A percentile compares a stretch with the other conserved stretches of the same genome.
Evolutionary conservation across 108 stramenopile species (phyloP).

Genomic region (Cyclotella cryptica): DNA sequence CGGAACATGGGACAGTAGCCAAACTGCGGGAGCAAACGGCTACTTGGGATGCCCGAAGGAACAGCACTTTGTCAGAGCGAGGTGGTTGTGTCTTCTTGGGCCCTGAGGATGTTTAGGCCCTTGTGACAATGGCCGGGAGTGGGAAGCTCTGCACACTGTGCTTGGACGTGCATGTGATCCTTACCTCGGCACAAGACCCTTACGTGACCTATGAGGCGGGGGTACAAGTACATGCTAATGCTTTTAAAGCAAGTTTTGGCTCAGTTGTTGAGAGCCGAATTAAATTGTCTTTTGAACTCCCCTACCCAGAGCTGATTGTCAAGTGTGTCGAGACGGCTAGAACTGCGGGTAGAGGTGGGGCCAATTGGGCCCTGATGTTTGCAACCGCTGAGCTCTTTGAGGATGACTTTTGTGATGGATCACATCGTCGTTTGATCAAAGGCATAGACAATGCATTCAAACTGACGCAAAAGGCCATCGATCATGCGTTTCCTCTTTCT

Average conservation of each 20-base stretch:
- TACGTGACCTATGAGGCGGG: not conserved
- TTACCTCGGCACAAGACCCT: not conserved
- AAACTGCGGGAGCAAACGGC: no score
- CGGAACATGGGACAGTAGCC: no score
- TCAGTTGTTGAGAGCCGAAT: not conserved
- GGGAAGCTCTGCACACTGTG: not conserved
- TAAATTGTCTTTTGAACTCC: conserved; percentile 1
- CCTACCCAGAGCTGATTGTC: not conserved
- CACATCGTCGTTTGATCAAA: not conserved
- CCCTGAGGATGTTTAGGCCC: not conserved
- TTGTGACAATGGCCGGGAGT: not conserved
- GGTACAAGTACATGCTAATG: not conserved
- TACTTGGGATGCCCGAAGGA: not conserved
- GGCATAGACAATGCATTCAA: not conserved
- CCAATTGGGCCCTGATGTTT: not conserved
- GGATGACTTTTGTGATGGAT: not conserved
- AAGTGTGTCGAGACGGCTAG: not conserved
- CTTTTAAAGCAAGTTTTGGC: not conserved
- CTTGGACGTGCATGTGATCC: conserved; percentile 1
- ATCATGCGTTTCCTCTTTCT: not conserved
- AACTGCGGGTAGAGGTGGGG: not conserved
- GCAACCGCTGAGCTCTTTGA: not conserved
- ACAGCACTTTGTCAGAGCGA: not conserved
- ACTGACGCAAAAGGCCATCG: not conserved
- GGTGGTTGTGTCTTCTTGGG: not conserved